Conservation (phyloP, 208 protist genomes). For the Leishmania tropica region DNA sequence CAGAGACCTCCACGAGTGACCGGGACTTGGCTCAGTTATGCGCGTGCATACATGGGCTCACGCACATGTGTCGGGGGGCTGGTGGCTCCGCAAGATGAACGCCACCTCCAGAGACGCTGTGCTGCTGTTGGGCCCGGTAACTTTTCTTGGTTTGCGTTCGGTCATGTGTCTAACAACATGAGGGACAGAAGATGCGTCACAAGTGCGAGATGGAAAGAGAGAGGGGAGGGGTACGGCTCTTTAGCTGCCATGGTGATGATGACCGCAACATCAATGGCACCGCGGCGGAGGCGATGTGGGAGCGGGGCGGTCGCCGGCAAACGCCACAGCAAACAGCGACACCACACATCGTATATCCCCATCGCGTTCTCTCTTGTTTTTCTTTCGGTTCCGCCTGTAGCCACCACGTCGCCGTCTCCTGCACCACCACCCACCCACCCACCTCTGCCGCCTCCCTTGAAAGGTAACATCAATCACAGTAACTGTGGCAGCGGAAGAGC, state of each 20-base stretch:
- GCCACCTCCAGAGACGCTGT: not conserved
- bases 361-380: not conserved
- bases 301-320: not conserved
- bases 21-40: not conserved
- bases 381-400: not conserved
- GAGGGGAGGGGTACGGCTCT: conserved; percentile 4
- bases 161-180: not conserved
- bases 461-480: not conserved
- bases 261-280: not conserved
- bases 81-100: not conserved
- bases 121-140: not conserved
- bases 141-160: not conserved
- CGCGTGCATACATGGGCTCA: not conserved
- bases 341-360: not conserved
- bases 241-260: not conserved
- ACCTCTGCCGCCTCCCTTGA: not conserved
- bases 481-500: not conserved
- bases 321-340: not conserved
- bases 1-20: not conserved
- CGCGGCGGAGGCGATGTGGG: not conserved
- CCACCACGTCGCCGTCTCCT: not conserved
- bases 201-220: conserved; percentile 7
- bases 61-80: not conserved
- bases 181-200: not conserved
- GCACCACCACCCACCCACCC: not conserved